Evolutionary conservation across 2,329 filamentous ascomycete species (phyloP), one percentile per base, ranked within the genome.

Genomic region (Penicillium sp.): DNA sequence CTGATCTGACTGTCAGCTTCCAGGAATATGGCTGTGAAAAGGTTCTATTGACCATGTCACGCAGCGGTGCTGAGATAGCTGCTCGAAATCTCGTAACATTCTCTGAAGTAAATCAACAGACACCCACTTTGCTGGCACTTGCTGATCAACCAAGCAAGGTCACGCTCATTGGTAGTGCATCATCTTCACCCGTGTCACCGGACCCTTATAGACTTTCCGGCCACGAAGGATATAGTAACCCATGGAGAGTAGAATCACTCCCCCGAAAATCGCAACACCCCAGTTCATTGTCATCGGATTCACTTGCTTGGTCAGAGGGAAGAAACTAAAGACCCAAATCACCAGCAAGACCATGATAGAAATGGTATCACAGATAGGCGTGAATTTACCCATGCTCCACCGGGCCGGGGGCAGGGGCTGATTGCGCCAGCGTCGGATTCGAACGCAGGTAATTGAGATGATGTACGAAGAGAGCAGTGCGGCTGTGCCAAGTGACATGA

Each of bases 401-500:
- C 76, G 75, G 1, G 75, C 76, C 0, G 72, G 73, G 1, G 81
- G 77, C 1, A 83, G 73, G 1, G 71, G 58, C 53, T 82, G 74
- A 2, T 70, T 66, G 9, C 72, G 73, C 56, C 79, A 68, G 2
- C 80, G 75, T 58, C 79, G 80, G n/a, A 78, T 61, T 10, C 79
- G 66, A 9, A 83, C 71, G 63, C 80, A 82, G 14, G 70, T 72
- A 50, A 83, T 82, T 1, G 78, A 79, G 7, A 83, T 66, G 35
- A 79, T 72, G 55, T 80, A 81, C 22, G 78, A 76, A 4, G 72
- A 75, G 43, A 80, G 66, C 11, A 80, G 62, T 7, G 77, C 76
- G 6, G 73, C 73, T 27, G 79, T 72, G 2, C 73, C 75, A 5
- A 81, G 72, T 2, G 79, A 79, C 22, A 79, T 67, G 46, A 81